Base-by-base conservation (phyloP, 2,329 filamentous ascomycete species). In the Botrytis galanthina region DNA sequence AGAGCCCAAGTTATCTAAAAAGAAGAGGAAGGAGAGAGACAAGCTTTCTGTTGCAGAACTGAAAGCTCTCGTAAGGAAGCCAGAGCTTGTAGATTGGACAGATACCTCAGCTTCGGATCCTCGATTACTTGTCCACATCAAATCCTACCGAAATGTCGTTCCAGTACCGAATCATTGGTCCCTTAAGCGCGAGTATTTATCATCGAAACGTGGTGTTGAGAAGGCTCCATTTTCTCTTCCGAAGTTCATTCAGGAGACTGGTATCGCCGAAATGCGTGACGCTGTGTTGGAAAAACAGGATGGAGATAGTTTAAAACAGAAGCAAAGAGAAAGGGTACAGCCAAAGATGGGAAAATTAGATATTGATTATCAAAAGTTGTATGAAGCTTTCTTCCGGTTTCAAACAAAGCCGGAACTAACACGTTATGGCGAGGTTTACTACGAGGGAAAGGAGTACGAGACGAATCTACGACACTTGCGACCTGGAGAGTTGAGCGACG, bases 371-470 rank as follows among this genome's bases (percentile, higher is more conserved):
- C 94, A 97, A 81, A 98, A 96, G 82, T 90, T 98, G 72, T 98
- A 98, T 84, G 96, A 98, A 81, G 96, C 96, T 6, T 99, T 99
- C 86, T 99, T 99, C 86, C 90, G 94, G 74, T 97, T 97, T 81
- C 96, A 99, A 84, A 97, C 94, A 59, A 99, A 99, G 83, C 96
- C 96, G 0, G 91, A 94, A 78, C 85, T 99, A 76, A 98, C 96
- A 46, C 89, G 95, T 61, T 99, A 97, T 79, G 96, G 96, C 59
- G 96, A 99, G 82, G 95, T 99, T n/a, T 99, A 99, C 83, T 98
- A 98, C 82, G 96, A 99, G 83, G 96, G 96, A 81, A 99, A 99
- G 82, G 96, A 99, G 82, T 96, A 93, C 80, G 96, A 99, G 83
- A 97, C 96, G 0, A 97, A 98, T 81, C 88, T 97, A 76, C 91